Conservation (phyloP, 345 rosid species). For the Populus davidiana region DNA sequence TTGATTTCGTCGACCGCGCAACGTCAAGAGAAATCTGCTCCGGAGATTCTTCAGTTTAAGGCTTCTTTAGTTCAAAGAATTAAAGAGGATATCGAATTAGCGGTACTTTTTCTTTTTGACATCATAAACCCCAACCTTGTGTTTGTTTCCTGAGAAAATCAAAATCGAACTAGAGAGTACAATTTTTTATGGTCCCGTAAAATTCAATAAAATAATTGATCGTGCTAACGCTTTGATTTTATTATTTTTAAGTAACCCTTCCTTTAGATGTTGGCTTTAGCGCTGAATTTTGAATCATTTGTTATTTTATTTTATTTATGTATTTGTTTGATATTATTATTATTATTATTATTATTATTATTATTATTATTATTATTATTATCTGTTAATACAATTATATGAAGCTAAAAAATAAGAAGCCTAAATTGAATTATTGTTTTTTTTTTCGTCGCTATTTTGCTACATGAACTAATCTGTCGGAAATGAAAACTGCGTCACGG, state of each 20-base stretch:
- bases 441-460: background rate
- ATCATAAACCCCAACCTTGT: background rate
- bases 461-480: background rate
- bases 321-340: too few species aligned
- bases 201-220: too few species aligned
- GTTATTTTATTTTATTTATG: background rate
- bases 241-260: background rate
- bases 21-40: constrained; percentile 96
- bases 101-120: constrained; percentile 29
- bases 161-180: background rate
- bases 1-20: constrained; percentile 64
- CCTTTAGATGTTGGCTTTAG: background rate
- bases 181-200: background rate
- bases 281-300: background rate
- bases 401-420: background rate
- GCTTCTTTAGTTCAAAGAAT: constrained; percentile 50
- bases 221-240: background rate
- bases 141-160: background rate
- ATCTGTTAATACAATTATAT: background rate
- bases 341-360: background rate
- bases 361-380: background rate
- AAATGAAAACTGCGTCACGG: background rate
- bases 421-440: background rate
- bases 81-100: constrained; percentile 54
- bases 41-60: constrained; percentile 71